These are phyloP conservation scores for Fraxinus nigra DNA, from an alignment of 305 asterid genomes.

Conservation along the genomic window DNA sequence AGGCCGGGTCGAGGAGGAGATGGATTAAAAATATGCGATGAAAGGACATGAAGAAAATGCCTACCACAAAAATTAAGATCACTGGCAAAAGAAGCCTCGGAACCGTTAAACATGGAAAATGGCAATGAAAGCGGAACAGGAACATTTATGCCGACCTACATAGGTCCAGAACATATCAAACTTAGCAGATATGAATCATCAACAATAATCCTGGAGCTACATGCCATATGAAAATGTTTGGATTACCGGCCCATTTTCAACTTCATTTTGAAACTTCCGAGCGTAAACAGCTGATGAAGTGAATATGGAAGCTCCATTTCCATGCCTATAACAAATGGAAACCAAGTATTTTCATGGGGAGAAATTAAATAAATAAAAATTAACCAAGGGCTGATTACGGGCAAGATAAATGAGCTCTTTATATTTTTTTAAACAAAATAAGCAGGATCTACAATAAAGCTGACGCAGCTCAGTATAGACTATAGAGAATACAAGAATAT, in stretches of 20 bases:
- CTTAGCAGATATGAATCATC: not conserved
- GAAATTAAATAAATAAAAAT: not conserved
- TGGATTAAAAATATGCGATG: not conserved
- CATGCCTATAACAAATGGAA: conserved; percentile 16
- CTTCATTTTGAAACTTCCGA: conserved; percentile 31
- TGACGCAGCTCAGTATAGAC: not conserved
- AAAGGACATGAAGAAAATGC: not conserved
- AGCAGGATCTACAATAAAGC: not conserved
- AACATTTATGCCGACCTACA: conserved; percentile 43
- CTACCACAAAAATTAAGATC: conserved; percentile 43
- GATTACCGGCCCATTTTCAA: conserved; percentile 24
- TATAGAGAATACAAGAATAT: not conserved
- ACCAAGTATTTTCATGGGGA: not conserved
- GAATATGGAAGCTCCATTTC: conserved; percentile 29
- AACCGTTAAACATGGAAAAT: conserved; percentile 29
- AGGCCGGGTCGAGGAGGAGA: not conserved
- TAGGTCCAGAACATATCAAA: conserved; percentile 10
- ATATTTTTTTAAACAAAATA: not conserved
- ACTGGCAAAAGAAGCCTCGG: conserved; percentile 30
- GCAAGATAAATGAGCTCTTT: not conserved
- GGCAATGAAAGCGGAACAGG: conserved; percentile 36
- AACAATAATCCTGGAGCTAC: not conserved
- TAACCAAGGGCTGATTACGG: not conserved
- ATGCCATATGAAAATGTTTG: not conserved
- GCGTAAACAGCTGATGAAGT: conserved; percentile 25